These are phyloP conservation scores for Phialemonium atrogriseum DNA, from an alignment of 2,329 filamentous ascomycete genomes.

Conservation along the genomic window DNA sequence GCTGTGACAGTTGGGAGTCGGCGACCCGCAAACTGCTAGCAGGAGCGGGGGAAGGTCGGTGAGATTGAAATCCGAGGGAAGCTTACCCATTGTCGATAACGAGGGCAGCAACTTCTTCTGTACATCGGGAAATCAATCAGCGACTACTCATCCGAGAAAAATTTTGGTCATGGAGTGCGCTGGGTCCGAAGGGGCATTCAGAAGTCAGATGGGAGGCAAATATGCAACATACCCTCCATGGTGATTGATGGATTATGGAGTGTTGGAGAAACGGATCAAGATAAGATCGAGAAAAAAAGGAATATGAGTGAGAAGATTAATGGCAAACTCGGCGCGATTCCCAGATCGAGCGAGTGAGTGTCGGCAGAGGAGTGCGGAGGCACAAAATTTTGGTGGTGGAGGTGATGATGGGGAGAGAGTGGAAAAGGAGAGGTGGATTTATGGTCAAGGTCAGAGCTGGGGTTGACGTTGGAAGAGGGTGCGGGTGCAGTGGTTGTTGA, in stretches of 20 bases:
- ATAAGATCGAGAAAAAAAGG: slow-evolving; percentile 18
- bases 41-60: slow-evolving; percentile 24
- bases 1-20: slow-evolving; percentile 11
- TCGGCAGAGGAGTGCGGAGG: slow-evolving; percentile 22
- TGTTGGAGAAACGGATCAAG: slow-evolving; percentile 19
- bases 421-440: slow-evolving; percentile 29
- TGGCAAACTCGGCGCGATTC: slow-evolving; percentile 26
- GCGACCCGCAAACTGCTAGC: too few relatives aligned
- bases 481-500: slow-evolving; percentile 9
- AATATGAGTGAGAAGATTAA: too few relatives aligned
- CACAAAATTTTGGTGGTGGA: slow-evolving; percentile 16
- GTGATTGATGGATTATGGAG: slow-evolving; percentile 36
- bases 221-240: slow-evolving; percentile 48
- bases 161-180: too few relatives aligned
- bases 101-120: slow-evolving; percentile 99
- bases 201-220: too few relatives aligned
- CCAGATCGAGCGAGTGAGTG: slow-evolving; percentile 24
- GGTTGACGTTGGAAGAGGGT: slow-evolving; percentile 18
- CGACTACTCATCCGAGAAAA: slow-evolving; percentile 15
- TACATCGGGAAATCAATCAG: slow-evolving; percentile 36
- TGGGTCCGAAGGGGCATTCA: too few relatives aligned
- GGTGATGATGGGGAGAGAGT: slow-evolving; percentile 25
- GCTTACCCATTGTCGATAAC: slow-evolving; percentile 99
- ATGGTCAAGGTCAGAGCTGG: slow-evolving; percentile 23
- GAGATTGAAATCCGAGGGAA: slow-evolving; percentile 24